Evolutionary conservation across 2,329 filamentous ascomycete species (phyloP).

Genomic region (Pseudogymnoascus sp.): DNA sequence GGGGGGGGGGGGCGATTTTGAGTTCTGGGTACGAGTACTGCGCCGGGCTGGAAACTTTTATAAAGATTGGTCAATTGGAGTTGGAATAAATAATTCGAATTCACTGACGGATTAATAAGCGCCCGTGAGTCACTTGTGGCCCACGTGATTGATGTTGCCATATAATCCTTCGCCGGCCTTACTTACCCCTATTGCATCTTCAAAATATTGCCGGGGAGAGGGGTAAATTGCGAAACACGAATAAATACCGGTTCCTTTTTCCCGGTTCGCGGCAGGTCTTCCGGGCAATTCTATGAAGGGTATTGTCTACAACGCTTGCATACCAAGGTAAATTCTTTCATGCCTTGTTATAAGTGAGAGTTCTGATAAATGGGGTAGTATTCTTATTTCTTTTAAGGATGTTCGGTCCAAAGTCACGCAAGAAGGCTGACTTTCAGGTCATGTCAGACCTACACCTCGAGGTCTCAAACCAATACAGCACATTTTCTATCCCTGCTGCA

Average conservation of each 20-base stretch:
- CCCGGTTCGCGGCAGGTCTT: too few relatives aligned
- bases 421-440: slow-evolving; percentile 30
- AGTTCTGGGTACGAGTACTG: neutral
- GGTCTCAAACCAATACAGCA: slow-evolving; percentile 35
- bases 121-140: neutral
- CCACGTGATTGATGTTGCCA: slow-evolving; percentile 3
- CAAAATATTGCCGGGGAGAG: neutral
- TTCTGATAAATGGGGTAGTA: neutral
- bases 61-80: neutral
- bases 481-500: slow-evolving; percentile 34
- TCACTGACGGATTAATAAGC: neutral
- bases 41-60: neutral
- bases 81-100: neutral
- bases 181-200: neutral
- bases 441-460: slow-evolving; percentile 47
- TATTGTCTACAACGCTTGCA: neutral
- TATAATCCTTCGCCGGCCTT: neutral
- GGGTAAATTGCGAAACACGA: neutral
- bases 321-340: neutral
- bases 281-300: neutral
- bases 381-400: neutral
- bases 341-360: neutral
- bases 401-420: neutral
- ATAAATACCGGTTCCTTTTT: neutral
- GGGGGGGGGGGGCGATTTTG: neutral